Conservation (phyloP, 2,329 filamentous ascomycete species). For the Sclerotinia glacialis region DNA sequence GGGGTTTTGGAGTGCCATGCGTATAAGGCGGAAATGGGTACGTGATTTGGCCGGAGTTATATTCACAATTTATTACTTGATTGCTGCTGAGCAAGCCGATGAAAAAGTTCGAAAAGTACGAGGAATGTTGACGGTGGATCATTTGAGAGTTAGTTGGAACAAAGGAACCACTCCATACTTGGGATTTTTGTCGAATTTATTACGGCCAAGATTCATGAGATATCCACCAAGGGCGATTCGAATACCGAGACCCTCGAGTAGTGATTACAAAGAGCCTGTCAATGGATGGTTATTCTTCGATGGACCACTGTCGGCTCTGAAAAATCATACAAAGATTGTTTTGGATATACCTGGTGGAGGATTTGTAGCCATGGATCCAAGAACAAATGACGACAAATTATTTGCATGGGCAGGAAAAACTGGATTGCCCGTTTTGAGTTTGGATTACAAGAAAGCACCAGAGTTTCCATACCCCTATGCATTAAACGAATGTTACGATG, state of each 20-base stretch:
- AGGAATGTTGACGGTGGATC: constrained; percentile 82
- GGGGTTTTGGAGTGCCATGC: constrained; percentile 98
- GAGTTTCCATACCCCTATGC: constrained; percentile 84
- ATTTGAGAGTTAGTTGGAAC: constrained; percentile 91
- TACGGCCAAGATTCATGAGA: constrained; percentile 75
- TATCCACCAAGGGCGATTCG: constrained; percentile 80
- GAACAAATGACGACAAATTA: constrained; percentile 90
- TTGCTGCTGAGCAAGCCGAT: constrained; percentile 90
- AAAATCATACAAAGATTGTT: constrained; percentile 73
- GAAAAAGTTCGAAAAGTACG: constrained; percentile 94
- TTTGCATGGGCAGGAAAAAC: constrained; percentile 88
- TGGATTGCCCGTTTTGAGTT: constrained; percentile 80
- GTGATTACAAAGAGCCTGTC: constrained; percentile 79
- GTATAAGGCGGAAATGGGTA: constrained; percentile 74
- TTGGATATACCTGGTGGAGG: constrained; percentile 91
- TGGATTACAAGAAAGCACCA: constrained; percentile 87
- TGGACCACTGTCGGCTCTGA: constrained; percentile 74
- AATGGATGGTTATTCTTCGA: constrained; percentile 93
- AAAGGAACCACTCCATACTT: constrained; percentile 89
- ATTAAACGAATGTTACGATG: constrained; percentile 83
- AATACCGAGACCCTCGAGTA: constrained; percentile 76
- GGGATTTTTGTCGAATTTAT: constrained; percentile 64
- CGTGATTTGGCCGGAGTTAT: constrained; percentile 78
- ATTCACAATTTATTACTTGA: constrained; percentile 86
- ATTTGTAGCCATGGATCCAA: constrained; percentile 95